Evolutionary conservation across 2,329 filamentous ascomycete genomes (phyloP).

Genomic region (Fonsecaea erecta): DNA sequence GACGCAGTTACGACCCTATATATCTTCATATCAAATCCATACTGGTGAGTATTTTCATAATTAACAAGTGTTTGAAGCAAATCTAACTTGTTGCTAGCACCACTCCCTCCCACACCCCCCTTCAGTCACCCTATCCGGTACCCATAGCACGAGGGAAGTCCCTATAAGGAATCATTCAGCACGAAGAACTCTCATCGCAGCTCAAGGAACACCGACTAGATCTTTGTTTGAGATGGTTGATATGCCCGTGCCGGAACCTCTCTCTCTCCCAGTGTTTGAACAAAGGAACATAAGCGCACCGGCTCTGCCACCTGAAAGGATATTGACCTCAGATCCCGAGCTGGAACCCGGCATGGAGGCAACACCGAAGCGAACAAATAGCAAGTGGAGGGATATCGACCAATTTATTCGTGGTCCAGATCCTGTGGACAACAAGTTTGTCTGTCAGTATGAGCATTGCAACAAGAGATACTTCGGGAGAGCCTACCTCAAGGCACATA

Average conservation of each 20-base stretch:
- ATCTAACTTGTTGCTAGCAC: conserved; percentile 52
- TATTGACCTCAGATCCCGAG: conserved; percentile 54
- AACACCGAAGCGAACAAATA: conserved; percentile 76
- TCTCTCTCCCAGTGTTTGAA: conserved; percentile 16
- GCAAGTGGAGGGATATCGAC: conserved; percentile 82
- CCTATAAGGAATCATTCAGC: conserved; percentile 61
- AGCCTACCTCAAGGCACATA: conserved; percentile 98
- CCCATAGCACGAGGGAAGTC: conserved; percentile 54
- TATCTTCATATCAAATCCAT: conserved; percentile 65
- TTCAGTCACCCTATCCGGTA: conserved; percentile 45
- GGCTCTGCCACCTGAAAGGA: conserved; percentile 47
- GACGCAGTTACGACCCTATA: conserved; percentile 59
- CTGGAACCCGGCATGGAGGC: conserved; percentile 63
- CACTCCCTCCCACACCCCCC: conserved; percentile 71
- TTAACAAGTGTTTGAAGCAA: not conserved
- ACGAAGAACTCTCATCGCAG: conserved; percentile 48
- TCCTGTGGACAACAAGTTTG: conserved; percentile 75
- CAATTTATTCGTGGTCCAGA: conserved; percentile 75
- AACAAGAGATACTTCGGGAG: conserved; percentile 92
- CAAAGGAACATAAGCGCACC: conserved; percentile 29
- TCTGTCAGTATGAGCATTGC: conserved; percentile 77
- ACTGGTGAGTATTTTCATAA: conserved; percentile 55
- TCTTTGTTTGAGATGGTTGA: conserved; percentile 56
- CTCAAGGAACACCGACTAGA: conserved; percentile 16
- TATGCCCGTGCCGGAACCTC: conserved; percentile 52